Conservation (phyloP, 768 basidiomycete genomes). For the Cantharellus cinnabarinus region DNA sequence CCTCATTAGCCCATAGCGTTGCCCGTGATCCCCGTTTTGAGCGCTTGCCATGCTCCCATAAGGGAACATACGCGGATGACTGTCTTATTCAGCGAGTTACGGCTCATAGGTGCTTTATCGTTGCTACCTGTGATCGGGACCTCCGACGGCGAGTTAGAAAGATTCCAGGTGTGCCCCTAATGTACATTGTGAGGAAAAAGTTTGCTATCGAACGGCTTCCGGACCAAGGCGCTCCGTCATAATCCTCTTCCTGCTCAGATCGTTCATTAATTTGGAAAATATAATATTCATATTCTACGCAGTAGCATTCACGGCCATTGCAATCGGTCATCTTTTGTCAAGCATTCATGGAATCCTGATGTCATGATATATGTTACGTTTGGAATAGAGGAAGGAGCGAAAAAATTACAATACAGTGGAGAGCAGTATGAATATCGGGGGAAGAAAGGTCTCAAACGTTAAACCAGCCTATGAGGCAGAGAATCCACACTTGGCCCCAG, state of each 20-base stretch:
- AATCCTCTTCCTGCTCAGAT: not conserved
- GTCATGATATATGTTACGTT: too few relatives aligned
- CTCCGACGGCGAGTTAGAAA: conserved; percentile 81
- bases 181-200: conserved; percentile 85
- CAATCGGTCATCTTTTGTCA: too few relatives aligned
- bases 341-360: too few relatives aligned
- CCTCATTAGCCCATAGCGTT: conserved; percentile 32
- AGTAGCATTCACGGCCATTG: too few relatives aligned
- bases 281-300: too few relatives aligned
- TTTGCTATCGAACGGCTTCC: conserved; percentile 93
- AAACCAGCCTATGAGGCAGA: too few relatives aligned
- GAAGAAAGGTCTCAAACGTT: too few relatives aligned
- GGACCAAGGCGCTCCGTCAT: conserved; percentile 66
- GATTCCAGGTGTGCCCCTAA: conserved; percentile 79
- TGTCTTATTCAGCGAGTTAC: conserved; percentile 92
- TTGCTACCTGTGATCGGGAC: conserved; percentile 94
- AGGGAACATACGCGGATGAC: conserved; percentile 97
- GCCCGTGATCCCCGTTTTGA: conserved; percentile 96
- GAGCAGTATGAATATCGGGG: too few relatives aligned
- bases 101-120: conserved; percentile 87
- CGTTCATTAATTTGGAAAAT: too few relatives aligned
- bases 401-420: too few relatives aligned
- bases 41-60: conserved; percentile 75
- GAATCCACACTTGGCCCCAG: too few relatives aligned
- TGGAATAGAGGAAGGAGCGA: too few relatives aligned